phyloP scores from a whole-genome alignment of 305 asterid genomes.

The Rubia peregrina region DNA sequence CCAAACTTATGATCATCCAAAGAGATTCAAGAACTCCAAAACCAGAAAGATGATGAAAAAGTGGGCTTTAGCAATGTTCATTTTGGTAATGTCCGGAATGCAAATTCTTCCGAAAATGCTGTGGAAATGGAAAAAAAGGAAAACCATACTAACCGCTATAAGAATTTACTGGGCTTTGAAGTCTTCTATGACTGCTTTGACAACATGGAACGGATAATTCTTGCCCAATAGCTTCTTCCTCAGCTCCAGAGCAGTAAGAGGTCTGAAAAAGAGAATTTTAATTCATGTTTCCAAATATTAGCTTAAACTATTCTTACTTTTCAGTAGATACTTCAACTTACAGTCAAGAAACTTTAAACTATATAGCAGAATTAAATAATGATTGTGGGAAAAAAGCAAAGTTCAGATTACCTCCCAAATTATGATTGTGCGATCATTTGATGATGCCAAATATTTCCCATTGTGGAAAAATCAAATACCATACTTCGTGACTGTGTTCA shows the following conservation, averaged over 20 bases:
- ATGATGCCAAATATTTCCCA: conserved; percentile 85
- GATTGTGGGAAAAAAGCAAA: too few species aligned
- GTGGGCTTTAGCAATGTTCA: not conserved
- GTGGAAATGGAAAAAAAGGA: not conserved
- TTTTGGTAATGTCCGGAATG: not conserved
- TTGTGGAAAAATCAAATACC: conserved; percentile 79
- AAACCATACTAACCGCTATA: not conserved
- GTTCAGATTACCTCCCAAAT: conserved; percentile 73
- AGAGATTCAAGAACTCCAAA: conserved; percentile 18
- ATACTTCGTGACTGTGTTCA: conserved; percentile 74
- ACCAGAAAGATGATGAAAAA: not conserved
- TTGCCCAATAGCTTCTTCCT: conserved; percentile 64
- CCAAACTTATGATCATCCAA: conserved; percentile 31
- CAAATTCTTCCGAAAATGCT: not conserved
- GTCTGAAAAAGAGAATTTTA: conserved; percentile 38
- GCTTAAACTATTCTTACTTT: not conserved
- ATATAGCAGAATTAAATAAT: not conserved
- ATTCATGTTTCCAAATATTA: not conserved
- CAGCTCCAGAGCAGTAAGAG: conserved; percentile 68
- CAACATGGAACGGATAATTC: conserved; percentile 38
- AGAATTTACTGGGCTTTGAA: conserved; percentile 54
- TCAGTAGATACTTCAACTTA: not conserved
- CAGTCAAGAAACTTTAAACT: not conserved
- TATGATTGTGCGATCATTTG: conserved; percentile 56
- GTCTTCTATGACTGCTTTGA: conserved; percentile 59